These are phyloP conservation scores for Narthecium ossifragum DNA, from an alignment of 106 monocot species.

Conservation along the genomic window DNA sequence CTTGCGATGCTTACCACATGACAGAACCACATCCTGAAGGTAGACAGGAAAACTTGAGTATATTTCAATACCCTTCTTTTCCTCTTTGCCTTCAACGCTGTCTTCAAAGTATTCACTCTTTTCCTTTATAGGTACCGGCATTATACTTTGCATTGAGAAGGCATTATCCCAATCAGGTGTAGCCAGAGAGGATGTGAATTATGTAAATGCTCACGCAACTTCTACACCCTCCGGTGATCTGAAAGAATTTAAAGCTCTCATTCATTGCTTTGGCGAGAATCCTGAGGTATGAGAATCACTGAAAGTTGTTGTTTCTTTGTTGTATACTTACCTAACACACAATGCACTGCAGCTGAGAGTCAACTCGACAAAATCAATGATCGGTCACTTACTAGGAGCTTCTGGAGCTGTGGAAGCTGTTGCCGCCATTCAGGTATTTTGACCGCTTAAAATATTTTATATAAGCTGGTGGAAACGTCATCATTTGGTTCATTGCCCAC, in stretches of 20 bases:
- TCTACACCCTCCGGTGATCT: slow-evolving; percentile 88
- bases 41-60: slow-evolving; percentile 8
- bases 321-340: neutral
- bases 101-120: no score
- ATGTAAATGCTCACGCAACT: slow-evolving; percentile 98
- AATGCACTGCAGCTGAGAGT: slow-evolving; percentile 44
- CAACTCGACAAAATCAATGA: slow-evolving; percentile 99
- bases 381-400: slow-evolving; percentile 91
- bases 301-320: neutral
- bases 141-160: slow-evolving; percentile 83
- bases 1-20: slow-evolving; percentile 98
- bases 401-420: slow-evolving; percentile 95
- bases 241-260: slow-evolving; percentile 87
- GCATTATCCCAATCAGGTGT: slow-evolving; percentile 76
- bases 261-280: slow-evolving; percentile 70
- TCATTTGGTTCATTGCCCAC: no score
- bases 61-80: neutral
- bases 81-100: no score
- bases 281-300: slow-evolving; percentile 45
- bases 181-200: slow-evolving; percentile 89
- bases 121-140: slow-evolving; percentile 51
- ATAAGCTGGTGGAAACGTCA: no score
- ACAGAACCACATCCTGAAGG: slow-evolving; percentile 98
- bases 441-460: no score
- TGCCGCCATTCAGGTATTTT: slow-evolving; percentile 74